A percentile compares a stretch with the other conserved stretches of the same genome.
Conservation (phyloP, 2,329 filamentous ascomycete genomes). For the Dothistroma pini region DNA sequence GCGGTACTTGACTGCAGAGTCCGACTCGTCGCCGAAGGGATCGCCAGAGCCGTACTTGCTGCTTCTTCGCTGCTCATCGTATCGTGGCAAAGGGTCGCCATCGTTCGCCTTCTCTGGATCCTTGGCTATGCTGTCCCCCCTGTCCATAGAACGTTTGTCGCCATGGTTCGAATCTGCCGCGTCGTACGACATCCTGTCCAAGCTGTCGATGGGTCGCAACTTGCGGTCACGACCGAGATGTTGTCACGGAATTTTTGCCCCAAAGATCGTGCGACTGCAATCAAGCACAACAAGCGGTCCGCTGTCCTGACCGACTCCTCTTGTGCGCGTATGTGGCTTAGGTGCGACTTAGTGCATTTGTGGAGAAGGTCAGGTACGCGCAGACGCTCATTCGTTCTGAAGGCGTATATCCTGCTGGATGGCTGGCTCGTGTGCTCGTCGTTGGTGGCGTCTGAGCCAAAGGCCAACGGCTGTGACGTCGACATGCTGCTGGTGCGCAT, state of each 20-base stretch:
- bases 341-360: neutral
- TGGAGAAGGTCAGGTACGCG: neutral
- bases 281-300: neutral
- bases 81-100: slow-evolving; percentile 1
- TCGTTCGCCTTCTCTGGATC: slow-evolving; percentile 8
- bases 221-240: too few species aligned
- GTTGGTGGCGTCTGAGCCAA: neutral
- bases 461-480: neutral
- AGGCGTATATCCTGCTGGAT: neutral
- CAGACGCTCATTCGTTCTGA: neutral
- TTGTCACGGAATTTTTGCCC: too few species aligned
- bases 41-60: slow-evolving; percentile 14
- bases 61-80: slow-evolving; percentile 11
- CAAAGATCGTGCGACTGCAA: neutral
- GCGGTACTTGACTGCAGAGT: slow-evolving; percentile 47
- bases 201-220: neutral
- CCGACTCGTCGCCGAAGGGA: slow-evolving; percentile 20
- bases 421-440: neutral
- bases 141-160: slow-evolving; percentile 11
- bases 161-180: slow-evolving; percentile 6
- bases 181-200: neutral
- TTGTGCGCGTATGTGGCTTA: neutral
- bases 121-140: slow-evolving; percentile 1
- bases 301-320: neutral
- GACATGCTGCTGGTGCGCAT: neutral